phyloP scores from a whole-genome alignment of 1,139 yeast species.

The Candida sp. region DNA sequence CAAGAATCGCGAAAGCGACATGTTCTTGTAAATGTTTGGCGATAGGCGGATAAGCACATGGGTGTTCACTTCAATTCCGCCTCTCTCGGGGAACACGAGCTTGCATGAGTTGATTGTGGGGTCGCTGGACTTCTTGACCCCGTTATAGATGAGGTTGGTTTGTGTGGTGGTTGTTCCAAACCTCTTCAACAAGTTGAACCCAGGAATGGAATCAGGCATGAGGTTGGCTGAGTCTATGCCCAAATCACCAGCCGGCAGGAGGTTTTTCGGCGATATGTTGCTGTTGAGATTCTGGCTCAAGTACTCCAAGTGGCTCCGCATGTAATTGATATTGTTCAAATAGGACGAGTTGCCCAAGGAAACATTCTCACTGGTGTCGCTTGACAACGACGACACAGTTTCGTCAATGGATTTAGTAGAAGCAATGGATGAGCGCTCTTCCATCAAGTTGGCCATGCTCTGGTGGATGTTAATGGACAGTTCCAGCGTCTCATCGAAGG shows the following conservation, averaged over 20 bases:
- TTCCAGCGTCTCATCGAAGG: neutral
- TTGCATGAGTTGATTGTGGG: neutral
- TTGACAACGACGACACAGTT: constrained; percentile 7
- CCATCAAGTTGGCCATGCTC: constrained; percentile 13
- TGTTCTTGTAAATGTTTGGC: constrained; percentile 24
- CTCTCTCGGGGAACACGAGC: neutral
- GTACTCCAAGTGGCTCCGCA: constrained; percentile 24
- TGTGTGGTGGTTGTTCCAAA: constrained; percentile 18
- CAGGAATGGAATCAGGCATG: constrained; percentile 23
- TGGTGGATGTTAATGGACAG: constrained; percentile 10
- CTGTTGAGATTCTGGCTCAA: constrained; percentile 20
- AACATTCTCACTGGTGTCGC: constrained; percentile 14
- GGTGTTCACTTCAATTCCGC: constrained; percentile 14
- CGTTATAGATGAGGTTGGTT: constrained; percentile 24
- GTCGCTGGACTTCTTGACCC: constrained; percentile 12
- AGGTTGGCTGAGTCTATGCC: constrained; percentile 19
- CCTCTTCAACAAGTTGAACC: constrained; percentile 25
- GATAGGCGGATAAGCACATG: constrained; percentile 29
- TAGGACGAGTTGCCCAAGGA: constrained; percentile 21
- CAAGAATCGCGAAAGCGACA: constrained; percentile 28
- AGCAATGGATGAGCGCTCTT: constrained; percentile 7
- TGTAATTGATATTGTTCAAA: constrained; percentile 30
- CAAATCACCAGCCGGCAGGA: constrained; percentile 13
- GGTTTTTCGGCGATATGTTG: constrained; percentile 5
- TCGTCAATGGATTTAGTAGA: constrained; percentile 8